Evolutionary conservation across 169 alveolate species (phyloP), one percentile per base, ranked within the genome.

Genomic region (Cryptosporidium meleagridis): DNA sequence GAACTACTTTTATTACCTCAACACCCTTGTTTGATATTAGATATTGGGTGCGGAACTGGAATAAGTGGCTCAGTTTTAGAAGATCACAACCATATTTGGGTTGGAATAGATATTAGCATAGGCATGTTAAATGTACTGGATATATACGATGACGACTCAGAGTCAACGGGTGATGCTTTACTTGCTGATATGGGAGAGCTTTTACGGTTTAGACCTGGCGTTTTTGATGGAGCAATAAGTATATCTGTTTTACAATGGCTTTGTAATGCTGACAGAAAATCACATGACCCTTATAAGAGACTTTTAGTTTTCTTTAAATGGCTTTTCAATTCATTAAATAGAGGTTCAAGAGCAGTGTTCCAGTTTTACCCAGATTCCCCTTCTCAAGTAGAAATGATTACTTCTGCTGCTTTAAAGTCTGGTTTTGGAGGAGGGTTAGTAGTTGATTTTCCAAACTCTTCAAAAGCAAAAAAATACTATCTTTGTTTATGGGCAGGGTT

Each of bases 21-120:
- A 70, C 92, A 95, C 55, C 93, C 95, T 21, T 93, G 97, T 73
- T 92, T 97, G 69, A 92, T 98, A 4, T 93, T 98, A 33, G 99
- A 98, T 94, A 96, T 98, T 52, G 99, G 99, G n/a, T 98, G 99
- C 85, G 99, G 99, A n/a, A 95, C 97, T 69, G 99, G 99, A 6
- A 89, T 98, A 45, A 95, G 98, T 85, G 99, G 99, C 8, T 89
- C 94, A 67, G 97, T 96, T 26, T 87, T 98, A 65, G 93, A 96
- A 33, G 98, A 97, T 37, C 91, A 94, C 69, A 97, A 95, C 71
- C 96, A 97, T 75, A 93, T 93, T 70, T 98, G 99, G 99, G 95
- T 98, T 37, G 99, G 99, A 23, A 91, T 97, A 58, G 99, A 98
- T 93, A 97, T 98, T 55, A 95, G 98, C 91, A 86, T 92, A 48